Evolutionary conservation across 345 rosid species (phyloP).

Genomic region (Carallia pectinifolia): DNA sequence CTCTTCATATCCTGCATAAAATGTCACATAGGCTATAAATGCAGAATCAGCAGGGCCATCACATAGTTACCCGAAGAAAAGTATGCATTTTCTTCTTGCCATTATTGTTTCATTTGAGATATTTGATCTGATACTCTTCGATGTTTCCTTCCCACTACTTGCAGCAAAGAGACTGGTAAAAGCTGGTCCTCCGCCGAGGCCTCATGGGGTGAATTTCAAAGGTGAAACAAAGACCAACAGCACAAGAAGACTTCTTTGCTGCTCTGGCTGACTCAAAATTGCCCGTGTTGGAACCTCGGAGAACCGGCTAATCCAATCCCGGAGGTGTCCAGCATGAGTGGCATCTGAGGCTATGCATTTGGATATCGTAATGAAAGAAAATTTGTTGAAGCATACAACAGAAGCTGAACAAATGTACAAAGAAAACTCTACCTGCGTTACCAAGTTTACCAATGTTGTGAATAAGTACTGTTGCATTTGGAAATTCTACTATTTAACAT

Average conservation of each 20-base stretch:
- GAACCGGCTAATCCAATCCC: too few relatives aligned
- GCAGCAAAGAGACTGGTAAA: conserved; percentile 54
- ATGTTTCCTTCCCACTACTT: conserved; percentile 7
- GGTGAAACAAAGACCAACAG: conserved; percentile 27
- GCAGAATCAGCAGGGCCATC: background rate
- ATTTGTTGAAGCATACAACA: too few relatives aligned
- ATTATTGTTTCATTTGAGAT: background rate
- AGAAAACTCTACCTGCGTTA: too few relatives aligned
- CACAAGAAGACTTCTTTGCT: conserved; percentile 44
- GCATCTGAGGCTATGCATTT: too few relatives aligned
- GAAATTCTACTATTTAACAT: too few relatives aligned
- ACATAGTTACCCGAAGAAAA: background rate
- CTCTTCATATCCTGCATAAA: background rate
- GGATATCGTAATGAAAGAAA: too few relatives aligned
- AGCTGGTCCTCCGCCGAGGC: conserved; percentile 37
- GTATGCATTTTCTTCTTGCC: background rate
- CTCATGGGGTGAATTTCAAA: conserved; percentile 41
- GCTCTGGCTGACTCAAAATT: conserved; percentile 36
- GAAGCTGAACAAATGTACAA: too few relatives aligned
- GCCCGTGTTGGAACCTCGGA: background rate
- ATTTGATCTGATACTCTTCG: background rate
- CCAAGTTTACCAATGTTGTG: too few relatives aligned
- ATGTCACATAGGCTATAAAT: background rate
- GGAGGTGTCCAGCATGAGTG: too few relatives aligned
- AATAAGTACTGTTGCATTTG: too few relatives aligned